These are phyloP conservation scores for Schoenoplectus tabernaemontani DNA, from an alignment of 202 grass and related monocot genomes.

Conservation along the genomic window DNA sequence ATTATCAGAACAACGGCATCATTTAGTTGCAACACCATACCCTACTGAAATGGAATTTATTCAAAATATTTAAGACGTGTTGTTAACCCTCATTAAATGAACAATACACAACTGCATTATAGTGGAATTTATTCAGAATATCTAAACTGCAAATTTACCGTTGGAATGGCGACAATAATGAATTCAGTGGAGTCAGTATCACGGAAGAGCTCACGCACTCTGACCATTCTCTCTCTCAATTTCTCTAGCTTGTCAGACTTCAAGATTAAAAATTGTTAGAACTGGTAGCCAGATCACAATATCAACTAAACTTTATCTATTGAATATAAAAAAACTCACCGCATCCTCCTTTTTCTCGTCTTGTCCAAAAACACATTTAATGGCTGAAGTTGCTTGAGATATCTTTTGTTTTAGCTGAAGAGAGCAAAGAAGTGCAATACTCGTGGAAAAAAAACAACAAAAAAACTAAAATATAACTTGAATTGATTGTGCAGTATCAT, in stretches of 20 bases:
- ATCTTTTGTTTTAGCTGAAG: conserved; percentile 73
- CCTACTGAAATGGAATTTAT: not conserved
- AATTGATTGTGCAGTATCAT: not conserved
- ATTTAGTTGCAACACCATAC: not conserved
- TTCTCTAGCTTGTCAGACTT: conserved; percentile 89
- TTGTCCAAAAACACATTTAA: conserved; percentile 97
- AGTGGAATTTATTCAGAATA: not conserved
- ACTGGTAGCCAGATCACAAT: conserved; percentile 14
- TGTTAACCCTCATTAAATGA: not conserved
- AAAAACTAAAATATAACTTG: not conserved
- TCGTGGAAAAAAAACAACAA: not conserved
- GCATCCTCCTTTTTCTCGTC: conserved; percentile 60
- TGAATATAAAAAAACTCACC: conserved; percentile 34
- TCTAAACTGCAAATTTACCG: conserved; percentile 27
- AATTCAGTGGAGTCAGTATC: conserved; percentile 84
- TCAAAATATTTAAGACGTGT: not conserved
- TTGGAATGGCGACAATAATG: conserved; percentile 94
- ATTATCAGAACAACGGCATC: not conserved
- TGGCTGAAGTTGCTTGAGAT: conserved; percentile 88
- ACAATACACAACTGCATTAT: not conserved
- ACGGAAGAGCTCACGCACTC: conserved; percentile 84
- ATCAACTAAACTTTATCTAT: conserved; percentile 6
- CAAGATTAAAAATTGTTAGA: not conserved
- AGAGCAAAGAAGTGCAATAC: conserved; percentile 4
- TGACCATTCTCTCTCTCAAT: conserved; percentile 81